phyloP scores from a whole-genome alignment of 208 protist genomes.

The Blastocrithidia nonstop region DNA sequence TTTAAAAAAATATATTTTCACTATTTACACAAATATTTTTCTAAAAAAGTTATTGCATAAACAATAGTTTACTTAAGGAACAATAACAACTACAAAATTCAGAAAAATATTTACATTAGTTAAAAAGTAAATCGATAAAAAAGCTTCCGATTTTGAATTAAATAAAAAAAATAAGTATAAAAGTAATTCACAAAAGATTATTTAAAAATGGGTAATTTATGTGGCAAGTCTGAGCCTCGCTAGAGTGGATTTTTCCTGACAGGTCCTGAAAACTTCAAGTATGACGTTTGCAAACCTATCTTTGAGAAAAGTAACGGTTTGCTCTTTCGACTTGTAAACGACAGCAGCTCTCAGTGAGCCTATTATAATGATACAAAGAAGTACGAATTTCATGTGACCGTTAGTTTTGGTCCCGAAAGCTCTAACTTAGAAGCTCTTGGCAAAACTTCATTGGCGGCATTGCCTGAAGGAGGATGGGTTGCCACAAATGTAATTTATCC shows the following conservation, averaged over 20 bases:
- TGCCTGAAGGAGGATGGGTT: constrained; percentile 15
- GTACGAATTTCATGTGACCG: constrained; percentile 55
- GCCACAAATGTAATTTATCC: constrained; percentile 46
- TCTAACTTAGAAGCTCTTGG: constrained; percentile 27
- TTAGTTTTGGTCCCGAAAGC: constrained; percentile 34
- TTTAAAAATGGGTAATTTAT: constrained; percentile 8
- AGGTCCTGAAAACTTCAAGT: constrained; percentile 24
- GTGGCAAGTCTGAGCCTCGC: no score
- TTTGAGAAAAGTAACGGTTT: constrained; percentile 59
- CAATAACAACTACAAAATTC: no score
- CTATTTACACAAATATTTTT: no score
- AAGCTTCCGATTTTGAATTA: no score
- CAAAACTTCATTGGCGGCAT: constrained; percentile 20
- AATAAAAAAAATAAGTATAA: no score
- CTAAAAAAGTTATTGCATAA: no score
- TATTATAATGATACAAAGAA: constrained; percentile 70
- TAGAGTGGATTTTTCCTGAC: constrained; percentile 10
- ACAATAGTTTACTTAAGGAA: no score
- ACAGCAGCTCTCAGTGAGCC: constrained; percentile 21
- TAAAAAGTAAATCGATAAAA: no score
- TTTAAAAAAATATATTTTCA: no score
- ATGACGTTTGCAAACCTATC: constrained; percentile 21
- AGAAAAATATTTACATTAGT: no score
- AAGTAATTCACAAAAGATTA: no score
- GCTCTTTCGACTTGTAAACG: constrained; percentile 58